phyloP scores from a whole-genome alignment of 2,329 filamentous ascomycete genomes.

The Exophiala bonariae region DNA sequence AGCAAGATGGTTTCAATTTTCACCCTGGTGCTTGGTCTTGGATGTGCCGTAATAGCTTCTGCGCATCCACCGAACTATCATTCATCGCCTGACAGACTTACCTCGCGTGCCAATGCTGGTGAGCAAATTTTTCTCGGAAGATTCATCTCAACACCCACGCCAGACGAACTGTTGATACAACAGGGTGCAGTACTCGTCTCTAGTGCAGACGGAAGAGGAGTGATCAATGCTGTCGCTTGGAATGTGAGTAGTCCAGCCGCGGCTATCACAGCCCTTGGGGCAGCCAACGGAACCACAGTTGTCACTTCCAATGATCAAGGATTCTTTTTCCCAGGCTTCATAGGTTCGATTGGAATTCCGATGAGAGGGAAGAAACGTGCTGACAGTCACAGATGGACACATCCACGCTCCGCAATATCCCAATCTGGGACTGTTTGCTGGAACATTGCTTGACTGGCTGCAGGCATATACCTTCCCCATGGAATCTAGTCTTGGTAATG shows the following conservation, averaged over 20 bases:
- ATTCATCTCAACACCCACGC: conserved; percentile 21
- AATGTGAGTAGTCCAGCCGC: conserved; percentile 4
- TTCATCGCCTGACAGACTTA: too few relatives aligned
- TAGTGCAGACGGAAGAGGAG: conserved; percentile 7
- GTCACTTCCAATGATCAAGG: conserved; percentile 11
- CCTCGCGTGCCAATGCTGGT: not conserved
- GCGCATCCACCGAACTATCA: too few relatives aligned
- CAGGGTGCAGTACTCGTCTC: conserved; percentile 13
- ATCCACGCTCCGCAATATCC: conserved; percentile 94
- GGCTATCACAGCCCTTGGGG: conserved; percentile 1
- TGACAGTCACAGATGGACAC: conserved; percentile 48
- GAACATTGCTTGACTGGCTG: conserved; percentile 90
- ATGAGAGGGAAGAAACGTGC: too few relatives aligned
- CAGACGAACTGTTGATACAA: conserved; percentile 13
- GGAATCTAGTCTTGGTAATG: conserved; percentile 68
- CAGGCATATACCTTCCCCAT: conserved; percentile 92
- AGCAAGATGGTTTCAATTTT: too few relatives aligned
- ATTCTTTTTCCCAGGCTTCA: conserved; percentile 13
- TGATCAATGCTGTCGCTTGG: conserved; percentile 10
- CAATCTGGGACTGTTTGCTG: conserved; percentile 91
- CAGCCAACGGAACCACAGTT: conserved; percentile 3
- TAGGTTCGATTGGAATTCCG: not conserved
- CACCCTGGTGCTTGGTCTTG: too few relatives aligned
- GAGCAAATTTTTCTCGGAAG: conserved; percentile 17
- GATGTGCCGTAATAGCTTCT: too few relatives aligned